Percentiles rank a stretch among this genome's conserved stretches.
Conservation (phyloP, 2,329 filamentous ascomycete genomes). For the Aureobasidium sp. region DNA sequence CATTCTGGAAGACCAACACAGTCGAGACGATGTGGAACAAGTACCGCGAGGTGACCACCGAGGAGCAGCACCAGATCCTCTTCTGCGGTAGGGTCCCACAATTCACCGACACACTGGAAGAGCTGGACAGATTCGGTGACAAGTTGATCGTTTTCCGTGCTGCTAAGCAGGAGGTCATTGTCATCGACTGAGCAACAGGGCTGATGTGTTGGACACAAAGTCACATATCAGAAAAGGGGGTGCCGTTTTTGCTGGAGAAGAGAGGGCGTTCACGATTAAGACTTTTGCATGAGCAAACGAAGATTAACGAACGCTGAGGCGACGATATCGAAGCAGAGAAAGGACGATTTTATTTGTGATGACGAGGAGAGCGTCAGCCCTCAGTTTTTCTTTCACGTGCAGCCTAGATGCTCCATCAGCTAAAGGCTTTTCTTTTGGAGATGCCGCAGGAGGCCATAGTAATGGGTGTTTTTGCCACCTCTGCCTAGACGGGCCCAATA, state of each 20-base stretch:
- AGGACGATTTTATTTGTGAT: not conserved
- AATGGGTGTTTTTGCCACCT: not conserved
- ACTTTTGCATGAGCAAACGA: not conserved
- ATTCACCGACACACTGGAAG: conserved; percentile 20
- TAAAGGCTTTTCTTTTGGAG: not conserved
- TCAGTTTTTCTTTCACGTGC: not conserved
- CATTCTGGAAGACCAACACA: conserved; percentile 20
- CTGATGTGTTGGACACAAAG: not conserved
- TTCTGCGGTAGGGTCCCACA: conserved; percentile 20
- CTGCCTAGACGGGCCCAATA: not conserved
- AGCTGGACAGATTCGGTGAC: conserved; percentile 27
- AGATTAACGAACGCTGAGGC: not conserved
- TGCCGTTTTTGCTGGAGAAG: not conserved
- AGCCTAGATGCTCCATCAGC: not conserved
- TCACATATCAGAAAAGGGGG: not conserved
- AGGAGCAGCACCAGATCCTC: conserved; percentile 22
- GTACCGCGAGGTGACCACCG: conserved; percentile 18
- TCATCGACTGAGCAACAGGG: not conserved
- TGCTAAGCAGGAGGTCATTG: conserved; percentile 3
- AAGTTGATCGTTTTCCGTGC: conserved; percentile 26
- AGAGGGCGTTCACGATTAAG: not conserved
- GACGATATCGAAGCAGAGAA: not conserved
- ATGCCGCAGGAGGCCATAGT: not conserved
- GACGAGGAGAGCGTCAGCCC: not conserved
- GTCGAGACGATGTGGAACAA: conserved; percentile 27